Conservation (phyloP, 2,329 filamentous ascomycete species). For the Paraconiothyrium brasiliense region DNA sequence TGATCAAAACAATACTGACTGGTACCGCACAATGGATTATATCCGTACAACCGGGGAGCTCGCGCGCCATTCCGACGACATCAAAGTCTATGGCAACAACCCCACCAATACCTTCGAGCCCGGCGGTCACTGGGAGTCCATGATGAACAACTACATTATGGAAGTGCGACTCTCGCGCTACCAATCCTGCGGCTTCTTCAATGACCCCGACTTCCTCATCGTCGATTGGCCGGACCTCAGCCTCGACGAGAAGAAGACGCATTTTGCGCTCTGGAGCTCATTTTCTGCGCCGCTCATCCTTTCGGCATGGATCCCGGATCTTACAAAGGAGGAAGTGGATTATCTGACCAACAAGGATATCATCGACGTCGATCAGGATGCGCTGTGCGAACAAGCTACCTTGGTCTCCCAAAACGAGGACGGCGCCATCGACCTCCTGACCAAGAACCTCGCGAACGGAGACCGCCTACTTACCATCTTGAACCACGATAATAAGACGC, state of each 20-base stretch:
- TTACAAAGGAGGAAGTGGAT: slow-evolving; percentile 37
- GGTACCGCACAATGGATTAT: slow-evolving; percentile 59
- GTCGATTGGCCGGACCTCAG: slow-evolving; percentile 48
- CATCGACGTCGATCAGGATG: slow-evolving; percentile 56
- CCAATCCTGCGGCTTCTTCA: slow-evolving; percentile 51
- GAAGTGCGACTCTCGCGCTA: slow-evolving; percentile 54
- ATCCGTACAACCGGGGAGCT: slow-evolving; percentile 54
- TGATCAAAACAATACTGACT: slow-evolving; percentile 52
- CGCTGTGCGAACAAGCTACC: slow-evolving; percentile 57
- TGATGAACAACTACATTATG: slow-evolving; percentile 60
- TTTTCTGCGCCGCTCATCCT: slow-evolving; percentile 51
- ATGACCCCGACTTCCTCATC: slow-evolving; percentile 53
- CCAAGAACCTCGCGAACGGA: slow-evolving; percentile 58
- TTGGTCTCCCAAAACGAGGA: slow-evolving; percentile 58
- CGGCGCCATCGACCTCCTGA: slow-evolving; percentile 56
- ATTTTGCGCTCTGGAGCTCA: slow-evolving; percentile 49
- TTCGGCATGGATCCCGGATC: slow-evolving; percentile 53
- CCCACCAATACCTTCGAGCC: slow-evolving; percentile 33
- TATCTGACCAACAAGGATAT: slow-evolving; percentile 51
- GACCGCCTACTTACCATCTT: slow-evolving; percentile 60
- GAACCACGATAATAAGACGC: slow-evolving; percentile 51
- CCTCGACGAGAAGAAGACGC: slow-evolving; percentile 48
- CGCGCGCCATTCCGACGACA: slow-evolving; percentile 56
- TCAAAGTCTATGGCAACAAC: slow-evolving; percentile 53
- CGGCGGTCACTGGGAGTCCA: slow-evolving; percentile 57